Conservation (phyloP, 805 yeast genomes). For the fission yeast (Schizosaccharomyces pombe) region DNA sequence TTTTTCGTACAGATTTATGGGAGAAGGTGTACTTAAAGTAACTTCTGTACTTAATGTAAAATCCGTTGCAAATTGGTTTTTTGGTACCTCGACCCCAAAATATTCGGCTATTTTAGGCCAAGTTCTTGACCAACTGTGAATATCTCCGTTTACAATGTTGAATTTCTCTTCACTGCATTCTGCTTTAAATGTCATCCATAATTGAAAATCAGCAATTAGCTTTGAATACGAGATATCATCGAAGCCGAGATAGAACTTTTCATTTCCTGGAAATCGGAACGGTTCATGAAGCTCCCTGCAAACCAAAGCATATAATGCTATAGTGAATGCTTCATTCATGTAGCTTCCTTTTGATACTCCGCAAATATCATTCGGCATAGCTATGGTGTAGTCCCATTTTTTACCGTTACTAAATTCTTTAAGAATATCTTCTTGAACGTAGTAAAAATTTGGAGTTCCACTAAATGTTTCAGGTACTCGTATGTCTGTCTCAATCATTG, state of each 20-base stretch:
- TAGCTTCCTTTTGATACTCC: constrained; percentile 1
- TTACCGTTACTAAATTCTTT: background rate
- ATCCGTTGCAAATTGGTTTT: background rate
- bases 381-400: background rate
- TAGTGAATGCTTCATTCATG: background rate
- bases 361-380: constrained; percentile 2
- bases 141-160: background rate
- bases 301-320: background rate
- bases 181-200: background rate
- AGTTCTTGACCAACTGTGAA: background rate
- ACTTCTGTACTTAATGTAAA: background rate
- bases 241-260: background rate
- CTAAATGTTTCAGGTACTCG: background rate
- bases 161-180: background rate
- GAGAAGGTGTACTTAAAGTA: background rate
- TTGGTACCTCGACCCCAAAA: background rate
- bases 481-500: background rate
- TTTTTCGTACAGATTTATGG: background rate
- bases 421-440: constrained; percentile 1
- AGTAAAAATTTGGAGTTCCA: background rate
- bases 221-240: background rate
- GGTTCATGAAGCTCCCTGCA: background rate
- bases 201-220: background rate
- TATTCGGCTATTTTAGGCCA: constrained; percentile 2
- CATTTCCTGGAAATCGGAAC: background rate